A percentile compares a stretch with the other conserved stretches of the same genome.
phyloP scores from a whole-genome alignment of 352 stramenopile genomes.

The Plasmopara halstedii region DNA sequence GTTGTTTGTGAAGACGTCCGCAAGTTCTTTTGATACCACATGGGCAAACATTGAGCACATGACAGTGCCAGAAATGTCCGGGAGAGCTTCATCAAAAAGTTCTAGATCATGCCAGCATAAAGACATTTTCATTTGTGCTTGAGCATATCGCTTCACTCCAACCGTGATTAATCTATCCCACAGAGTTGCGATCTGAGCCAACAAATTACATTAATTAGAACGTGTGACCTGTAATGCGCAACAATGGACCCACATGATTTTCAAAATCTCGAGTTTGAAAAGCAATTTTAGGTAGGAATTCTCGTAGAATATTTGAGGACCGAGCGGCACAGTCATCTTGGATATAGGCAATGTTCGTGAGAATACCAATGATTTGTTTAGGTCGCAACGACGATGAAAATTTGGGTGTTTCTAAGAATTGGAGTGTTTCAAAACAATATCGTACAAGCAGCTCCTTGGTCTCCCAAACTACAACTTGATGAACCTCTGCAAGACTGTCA shows the following conservation, averaged over 20 bases:
- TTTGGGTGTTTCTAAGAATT: conserved; percentile 61
- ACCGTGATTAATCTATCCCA: conserved; percentile 44
- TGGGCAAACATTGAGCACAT: conserved; percentile 38
- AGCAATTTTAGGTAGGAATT: conserved; percentile 41
- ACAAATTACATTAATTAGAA: too few relatives aligned
- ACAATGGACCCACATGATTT: conserved; percentile 24
- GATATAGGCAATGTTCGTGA: conserved; percentile 67
- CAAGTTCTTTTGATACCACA: conserved; percentile 44
- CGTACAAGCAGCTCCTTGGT: conserved; percentile 53
- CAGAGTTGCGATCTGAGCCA: conserved; percentile 32
- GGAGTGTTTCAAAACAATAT: conserved; percentile 49
- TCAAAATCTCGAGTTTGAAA: conserved; percentile 38
- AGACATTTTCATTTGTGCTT: conserved; percentile 64
- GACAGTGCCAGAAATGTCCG: conserved; percentile 20
- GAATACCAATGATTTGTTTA: conserved; percentile 58
- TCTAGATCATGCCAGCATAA: conserved; percentile 61
- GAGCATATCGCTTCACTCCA: conserved; percentile 47
- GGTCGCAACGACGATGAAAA: conserved; percentile 45
- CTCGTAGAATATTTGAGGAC: conserved; percentile 42
- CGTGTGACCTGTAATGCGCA: too few relatives aligned
- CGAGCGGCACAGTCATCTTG: conserved; percentile 51
- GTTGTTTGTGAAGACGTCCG: conserved; percentile 32
- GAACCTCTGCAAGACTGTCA: conserved; percentile 44
- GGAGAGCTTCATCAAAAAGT: conserved; percentile 40
- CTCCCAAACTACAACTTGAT: conserved; percentile 48